Base-by-base conservation (phyloP, 2,329 filamentous ascomycete species). In the Phyllosticta paracitricarpa region DNA sequence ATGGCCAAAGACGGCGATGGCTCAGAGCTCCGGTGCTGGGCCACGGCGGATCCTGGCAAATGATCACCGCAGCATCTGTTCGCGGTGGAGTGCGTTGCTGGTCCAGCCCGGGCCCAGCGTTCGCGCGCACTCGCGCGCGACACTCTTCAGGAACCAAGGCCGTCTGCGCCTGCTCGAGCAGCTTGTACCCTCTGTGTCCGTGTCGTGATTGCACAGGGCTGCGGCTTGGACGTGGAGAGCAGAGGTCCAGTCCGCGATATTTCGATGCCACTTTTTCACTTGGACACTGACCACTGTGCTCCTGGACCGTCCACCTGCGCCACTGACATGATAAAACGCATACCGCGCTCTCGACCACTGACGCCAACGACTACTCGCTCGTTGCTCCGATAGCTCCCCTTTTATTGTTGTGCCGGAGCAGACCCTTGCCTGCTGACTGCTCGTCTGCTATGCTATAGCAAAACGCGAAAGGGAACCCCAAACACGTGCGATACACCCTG, bases 11-110 rank as follows among this genome's bases (percentile, higher is more conserved):
- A 71, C 68, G 65, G 69, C 67, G 66, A 69, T 68, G 67, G 65
- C 71, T 68, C 66, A 68, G 69, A 66, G 72, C 69, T 74, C 74
- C 73, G 68, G 60, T 69, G 69, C 70, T 70, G 66, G 71, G 71
- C 65, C 58, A 40, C 19, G 59, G 68, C 68, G 65, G 67, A 70
- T 70, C 65, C 73, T 66, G 69, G 72, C 69, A 69, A 71, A 69
- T 73, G 72, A 75, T 73, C 74, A 76, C 73, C 69, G 73, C 73
- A 76, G 76, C 73, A 74, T 76, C 33, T 40, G 73, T 73, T 74
- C 72, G 71, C 73, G 72, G 68, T 72, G 72, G 72, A 74, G 73
- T 72, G 66, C 68, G 70, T 71, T 69, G 70, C 70, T 68, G 68
- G 69, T 67, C 71, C 73, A 75, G 71, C 72, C 72, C 72, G 71